These are phyloP conservation scores for Eutreptiella sp. DNA, from an alignment of 208 protist species.

Conservation along the genomic window DNA sequence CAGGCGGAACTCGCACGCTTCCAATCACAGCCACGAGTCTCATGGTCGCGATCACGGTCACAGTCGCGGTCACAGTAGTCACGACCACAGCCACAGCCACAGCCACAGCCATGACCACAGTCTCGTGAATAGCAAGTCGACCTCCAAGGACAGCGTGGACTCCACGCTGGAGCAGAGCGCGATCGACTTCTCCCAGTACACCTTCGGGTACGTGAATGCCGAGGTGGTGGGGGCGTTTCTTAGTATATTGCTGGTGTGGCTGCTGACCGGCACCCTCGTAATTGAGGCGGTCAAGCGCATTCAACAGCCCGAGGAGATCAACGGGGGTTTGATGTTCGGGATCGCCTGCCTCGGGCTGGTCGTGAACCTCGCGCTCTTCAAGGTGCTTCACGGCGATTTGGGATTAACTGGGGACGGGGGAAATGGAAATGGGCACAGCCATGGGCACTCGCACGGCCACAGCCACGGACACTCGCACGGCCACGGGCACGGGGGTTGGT, in stretches of 20 bases:
- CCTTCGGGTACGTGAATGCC: conserved; percentile 76
- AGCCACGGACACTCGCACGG: conserved; percentile 13
- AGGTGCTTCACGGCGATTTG: conserved; percentile 43
- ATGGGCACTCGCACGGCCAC: conserved; percentile 44
- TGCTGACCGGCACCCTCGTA: conserved; percentile 63
- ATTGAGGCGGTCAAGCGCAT: conserved; percentile 62
- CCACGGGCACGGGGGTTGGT: conserved; percentile 7
- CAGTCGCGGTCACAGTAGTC: too few relatives aligned
- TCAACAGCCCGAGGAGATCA: conserved; percentile 16
- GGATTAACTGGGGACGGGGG: conserved; percentile 9
- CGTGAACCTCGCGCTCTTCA: conserved; percentile 69
- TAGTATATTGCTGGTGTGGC: conserved; percentile 78
- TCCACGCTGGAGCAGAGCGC: conserved; percentile 48
- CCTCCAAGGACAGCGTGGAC: too few relatives aligned
- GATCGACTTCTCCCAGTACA: conserved; percentile 62
- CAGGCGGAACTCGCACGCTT: too few relatives aligned
- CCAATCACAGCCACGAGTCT: too few relatives aligned
- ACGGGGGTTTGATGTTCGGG: conserved; percentile 54
- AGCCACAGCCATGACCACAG: too few relatives aligned
- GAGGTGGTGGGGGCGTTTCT: conserved; percentile 79
- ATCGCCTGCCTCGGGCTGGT: conserved; percentile 67
- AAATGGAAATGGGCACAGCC: conserved; percentile 35
- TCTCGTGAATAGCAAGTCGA: too few relatives aligned
- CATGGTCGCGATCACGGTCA: too few relatives aligned
- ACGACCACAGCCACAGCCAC: too few relatives aligned